phyloP scores from a whole-genome alignment of 768 basidiomycete species.

The Calocybe indica region DNA sequence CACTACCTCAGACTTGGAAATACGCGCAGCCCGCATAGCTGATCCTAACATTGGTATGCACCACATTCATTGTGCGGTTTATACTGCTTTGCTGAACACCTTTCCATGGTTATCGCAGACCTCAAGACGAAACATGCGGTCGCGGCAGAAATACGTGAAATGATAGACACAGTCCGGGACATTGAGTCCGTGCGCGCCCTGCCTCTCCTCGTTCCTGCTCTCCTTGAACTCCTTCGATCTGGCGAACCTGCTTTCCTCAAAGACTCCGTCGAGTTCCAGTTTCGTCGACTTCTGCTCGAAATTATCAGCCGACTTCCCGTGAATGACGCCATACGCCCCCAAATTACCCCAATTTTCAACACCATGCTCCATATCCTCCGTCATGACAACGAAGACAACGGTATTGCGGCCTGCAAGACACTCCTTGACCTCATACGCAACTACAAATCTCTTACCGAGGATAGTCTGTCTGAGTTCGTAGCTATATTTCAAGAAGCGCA shows the following conservation, averaged over 20 bases:
- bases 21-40: constrained; percentile 65
- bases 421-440: constrained; percentile 83
- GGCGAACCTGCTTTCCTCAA: constrained; percentile 64
- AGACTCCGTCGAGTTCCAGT: constrained; percentile 68
- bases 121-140: constrained; percentile 62
- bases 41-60: constrained; percentile 66
- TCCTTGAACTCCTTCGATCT: constrained; percentile 66
- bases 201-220: constrained; percentile 65
- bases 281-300: constrained; percentile 83
- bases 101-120: constrained; percentile 33
- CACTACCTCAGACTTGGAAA: constrained; percentile 54
- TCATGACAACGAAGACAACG: constrained; percentile 95
- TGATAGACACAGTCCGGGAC: constrained; percentile 75
- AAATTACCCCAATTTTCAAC: constrained; percentile 60
- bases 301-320: constrained; percentile 85
- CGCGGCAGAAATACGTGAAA: constrained; percentile 77
- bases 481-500: constrained; percentile 76
- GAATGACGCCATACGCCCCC: constrained; percentile 69
- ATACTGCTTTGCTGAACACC: constrained; percentile 1
- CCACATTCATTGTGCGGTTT: neutral
- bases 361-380: constrained; percentile 83
- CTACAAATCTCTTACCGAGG: constrained; percentile 67
- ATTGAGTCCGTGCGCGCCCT: constrained; percentile 65
- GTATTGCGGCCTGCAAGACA: constrained; percentile 82
- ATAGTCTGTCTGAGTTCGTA: constrained; percentile 73